These are phyloP conservation scores for Davidsoniella virescens DNA, from an alignment of 2,329 filamentous ascomycete genomes.

Conservation along the genomic window DNA sequence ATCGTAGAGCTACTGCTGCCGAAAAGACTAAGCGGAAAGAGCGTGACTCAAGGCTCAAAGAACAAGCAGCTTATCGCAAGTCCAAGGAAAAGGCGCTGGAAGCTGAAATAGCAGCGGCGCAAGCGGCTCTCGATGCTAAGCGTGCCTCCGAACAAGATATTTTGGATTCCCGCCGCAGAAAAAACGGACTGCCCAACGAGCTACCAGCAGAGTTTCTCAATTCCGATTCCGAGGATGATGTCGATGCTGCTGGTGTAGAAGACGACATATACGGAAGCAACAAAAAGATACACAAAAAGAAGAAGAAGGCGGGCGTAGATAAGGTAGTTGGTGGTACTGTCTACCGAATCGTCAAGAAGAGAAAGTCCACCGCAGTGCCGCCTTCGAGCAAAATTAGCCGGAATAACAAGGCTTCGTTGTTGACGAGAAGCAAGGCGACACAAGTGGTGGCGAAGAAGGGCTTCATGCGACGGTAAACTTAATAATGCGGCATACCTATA, in stretches of 20 bases:
- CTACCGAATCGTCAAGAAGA: constrained; percentile 31
- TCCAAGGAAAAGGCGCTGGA: constrained; percentile 16
- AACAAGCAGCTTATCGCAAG: constrained; percentile 37
- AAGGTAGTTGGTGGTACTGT: constrained; percentile 35
- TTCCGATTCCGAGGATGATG: constrained; percentile 28
- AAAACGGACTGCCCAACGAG: constrained; percentile 24
- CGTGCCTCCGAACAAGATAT: background rate
- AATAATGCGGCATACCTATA: background rate
- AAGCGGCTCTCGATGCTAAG: constrained; percentile 13
- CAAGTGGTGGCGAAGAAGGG: constrained; percentile 27
- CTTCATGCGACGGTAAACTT: constrained; percentile 19
- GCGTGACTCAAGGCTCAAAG: constrained; percentile 36
- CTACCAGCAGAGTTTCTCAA: constrained; percentile 40
- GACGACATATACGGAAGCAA: constrained; percentile 13
- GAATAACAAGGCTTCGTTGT: constrained; percentile 26
- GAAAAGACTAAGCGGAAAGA: constrained; percentile 40
- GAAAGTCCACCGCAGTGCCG: constrained; percentile 33
- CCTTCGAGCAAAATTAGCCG: constrained; percentile 13
- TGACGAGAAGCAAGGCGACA: constrained; percentile 24
- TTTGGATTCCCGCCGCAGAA: background rate
- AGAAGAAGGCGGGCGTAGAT: constrained; percentile 26
- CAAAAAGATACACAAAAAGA: background rate
- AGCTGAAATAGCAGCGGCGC: constrained; percentile 9
- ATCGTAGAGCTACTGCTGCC: constrained; percentile 30
- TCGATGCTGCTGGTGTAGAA: constrained; percentile 12